Percentiles rank a stretch among this genome's conserved stretches.
Evolutionary conservation across 257 asterid genomes (phyloP).

Genomic region (Thymus quinquecostatus): DNA sequence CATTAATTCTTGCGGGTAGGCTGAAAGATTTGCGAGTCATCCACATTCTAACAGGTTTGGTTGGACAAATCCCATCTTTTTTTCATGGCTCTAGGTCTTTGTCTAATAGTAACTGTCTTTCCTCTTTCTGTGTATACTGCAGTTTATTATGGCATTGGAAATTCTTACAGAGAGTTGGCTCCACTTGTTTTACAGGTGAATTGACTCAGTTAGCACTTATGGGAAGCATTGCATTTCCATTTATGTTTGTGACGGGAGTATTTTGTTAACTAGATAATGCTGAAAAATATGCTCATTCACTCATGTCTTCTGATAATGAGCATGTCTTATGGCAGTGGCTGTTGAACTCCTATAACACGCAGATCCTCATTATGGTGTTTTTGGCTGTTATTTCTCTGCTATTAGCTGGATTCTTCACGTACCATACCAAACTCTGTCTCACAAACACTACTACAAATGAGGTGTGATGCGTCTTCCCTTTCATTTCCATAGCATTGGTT

Average conservation of each 20-base stretch:
- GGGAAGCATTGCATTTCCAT: not conserved
- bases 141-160: constrained; percentile 88
- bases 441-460: constrained; percentile 96
- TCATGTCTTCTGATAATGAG: constrained; percentile 26
- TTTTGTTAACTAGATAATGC: not conserved
- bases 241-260: not conserved
- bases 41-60: constrained; percentile 78
- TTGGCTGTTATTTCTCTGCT: constrained; percentile 78
- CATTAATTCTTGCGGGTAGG: constrained; percentile 80
- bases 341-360: constrained; percentile 80
- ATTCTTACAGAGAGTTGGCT: constrained; percentile 73
- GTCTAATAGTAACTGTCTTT: constrained; percentile 23
- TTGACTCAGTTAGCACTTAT: not conserved
- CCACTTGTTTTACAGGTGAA: constrained; percentile 82
- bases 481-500: constrained; percentile 14
- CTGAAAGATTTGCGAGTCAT: constrained; percentile 73
- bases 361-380: constrained; percentile 82
- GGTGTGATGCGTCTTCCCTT: constrained; percentile 42
- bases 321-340: constrained; percentile 77
- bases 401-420: constrained; percentile 80
- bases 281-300: constrained; percentile 23
- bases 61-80: constrained; percentile 29
- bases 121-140: constrained; percentile 41
- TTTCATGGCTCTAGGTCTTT: constrained; percentile 30
- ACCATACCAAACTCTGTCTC: constrained; percentile 89